Percentiles rank a stretch among this genome's conserved stretches.
These are phyloP conservation scores for Pythium monospermum DNA, from an alignment of 352 stramenopile species.

Conservation along the genomic window DNA sequence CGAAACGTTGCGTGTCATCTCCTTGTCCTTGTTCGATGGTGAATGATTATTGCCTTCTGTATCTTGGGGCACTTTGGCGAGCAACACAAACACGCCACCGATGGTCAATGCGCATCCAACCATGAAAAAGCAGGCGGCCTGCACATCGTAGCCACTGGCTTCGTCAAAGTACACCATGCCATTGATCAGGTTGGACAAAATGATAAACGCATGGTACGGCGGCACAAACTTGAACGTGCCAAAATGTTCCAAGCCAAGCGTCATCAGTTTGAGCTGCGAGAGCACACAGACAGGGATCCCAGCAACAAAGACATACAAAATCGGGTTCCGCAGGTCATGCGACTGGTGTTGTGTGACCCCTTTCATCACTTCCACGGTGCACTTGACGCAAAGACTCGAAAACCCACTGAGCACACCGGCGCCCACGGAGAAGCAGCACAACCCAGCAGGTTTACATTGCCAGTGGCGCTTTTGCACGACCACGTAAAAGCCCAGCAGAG, in stretches of 20 bases:
- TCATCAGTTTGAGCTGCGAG: conserved; percentile 35
- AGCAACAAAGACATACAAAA: conserved; percentile 22
- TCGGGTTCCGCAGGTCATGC: conserved; percentile 20
- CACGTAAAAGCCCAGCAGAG: conserved; percentile 9
- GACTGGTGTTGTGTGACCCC: conserved; percentile 15
- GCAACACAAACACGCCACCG: conserved; percentile 29
- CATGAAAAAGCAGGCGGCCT: conserved; percentile 21
- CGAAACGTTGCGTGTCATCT: background rate
- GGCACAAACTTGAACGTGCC: conserved; percentile 43
- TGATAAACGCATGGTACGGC: conserved; percentile 42
- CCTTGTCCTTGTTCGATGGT: no score
- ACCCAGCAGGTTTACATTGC: conserved; percentile 10
- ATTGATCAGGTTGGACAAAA: conserved; percentile 37
- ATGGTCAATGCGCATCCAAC: conserved; percentile 26
- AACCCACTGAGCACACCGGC: conserved; percentile 33
- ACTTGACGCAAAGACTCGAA: conserved; percentile 35
- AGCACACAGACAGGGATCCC: conserved; percentile 26
- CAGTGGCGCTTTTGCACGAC: conserved; percentile 14
- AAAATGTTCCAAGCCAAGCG: conserved; percentile 27
- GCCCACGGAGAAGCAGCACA: conserved; percentile 28
- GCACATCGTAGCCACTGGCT: conserved; percentile 19
- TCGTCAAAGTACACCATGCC: conserved; percentile 41
- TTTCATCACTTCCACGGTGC: conserved; percentile 31
- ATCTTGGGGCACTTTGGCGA: conserved; percentile 22
- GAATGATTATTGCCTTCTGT: background rate